Conservation (phyloP, 1,284 basidiomycete species). For the Cronartium ribicola region DNA sequence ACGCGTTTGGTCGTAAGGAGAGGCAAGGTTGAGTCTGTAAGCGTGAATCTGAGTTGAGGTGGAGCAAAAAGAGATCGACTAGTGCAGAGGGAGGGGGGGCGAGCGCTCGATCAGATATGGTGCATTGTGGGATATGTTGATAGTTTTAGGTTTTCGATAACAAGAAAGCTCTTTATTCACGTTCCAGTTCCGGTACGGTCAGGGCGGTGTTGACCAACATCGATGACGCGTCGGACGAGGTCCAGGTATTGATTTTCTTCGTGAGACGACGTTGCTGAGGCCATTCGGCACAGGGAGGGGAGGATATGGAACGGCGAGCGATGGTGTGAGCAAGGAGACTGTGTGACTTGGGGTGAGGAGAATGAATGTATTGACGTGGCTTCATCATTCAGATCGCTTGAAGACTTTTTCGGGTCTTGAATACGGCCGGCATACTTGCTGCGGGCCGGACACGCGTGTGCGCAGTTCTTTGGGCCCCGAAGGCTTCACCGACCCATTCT, state of each 20-base stretch:
- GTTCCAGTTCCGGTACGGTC: conserved; percentile 93
- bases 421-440: no score
- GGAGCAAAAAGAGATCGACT: conserved; percentile 78
- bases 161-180: conserved; percentile 3
- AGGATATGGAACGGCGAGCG: no score
- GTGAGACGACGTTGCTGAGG: not conserved
- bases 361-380: no score
- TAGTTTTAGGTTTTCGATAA: not conserved
- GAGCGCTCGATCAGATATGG: no score
- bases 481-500: no score
- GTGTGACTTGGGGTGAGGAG: no score
- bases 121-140: not conserved
- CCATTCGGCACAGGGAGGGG: no score
- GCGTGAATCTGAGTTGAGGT: conserved; percentile 76
- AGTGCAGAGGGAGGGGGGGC: not conserved
- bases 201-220: conserved; percentile 68
- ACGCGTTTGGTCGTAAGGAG: conserved; percentile 93
- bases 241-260: conserved; percentile 74
- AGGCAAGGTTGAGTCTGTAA: conserved; percentile 68
- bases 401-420: no score
- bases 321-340: no score
- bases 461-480: no score
- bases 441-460: no score
- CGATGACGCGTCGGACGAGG: conserved; percentile 70
- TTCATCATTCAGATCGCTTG: no score